Percentiles rank a stretch among this genome's conserved stretches.
phyloP scores from a whole-genome alignment of 2,329 filamentous ascomycete genomes.

The Clathrospora elynae region DNA sequence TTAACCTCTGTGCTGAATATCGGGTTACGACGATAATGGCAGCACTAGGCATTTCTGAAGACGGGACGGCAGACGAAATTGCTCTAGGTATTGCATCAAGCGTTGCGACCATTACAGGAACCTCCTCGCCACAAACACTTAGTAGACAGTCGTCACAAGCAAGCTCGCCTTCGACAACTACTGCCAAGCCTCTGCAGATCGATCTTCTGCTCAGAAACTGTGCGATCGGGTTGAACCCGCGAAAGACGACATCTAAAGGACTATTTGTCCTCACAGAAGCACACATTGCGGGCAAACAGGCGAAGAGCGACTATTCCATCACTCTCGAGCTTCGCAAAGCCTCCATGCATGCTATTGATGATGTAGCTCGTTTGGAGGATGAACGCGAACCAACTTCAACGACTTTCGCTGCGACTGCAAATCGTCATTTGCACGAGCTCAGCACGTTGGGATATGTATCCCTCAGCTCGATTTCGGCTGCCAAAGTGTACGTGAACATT shows the following conservation, averaged over 20 bases:
- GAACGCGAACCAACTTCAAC: slow-evolving; percentile 19
- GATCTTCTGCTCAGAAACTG: slow-evolving; percentile 82
- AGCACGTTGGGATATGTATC: slow-evolving; percentile 77
- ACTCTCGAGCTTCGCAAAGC: slow-evolving; percentile 76
- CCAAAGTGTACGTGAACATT: slow-evolving; percentile 69
- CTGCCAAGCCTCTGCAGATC: slow-evolving; percentile 59
- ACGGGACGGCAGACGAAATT: slow-evolving; percentile 68
- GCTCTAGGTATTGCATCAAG: slow-evolving; percentile 78
- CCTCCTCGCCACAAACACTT: slow-evolving; percentile 57
- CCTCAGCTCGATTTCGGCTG: slow-evolving; percentile 84
- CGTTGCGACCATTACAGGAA: slow-evolving; percentile 74
- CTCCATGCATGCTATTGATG: slow-evolving; percentile 81
- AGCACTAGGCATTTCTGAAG: slow-evolving; percentile 70
- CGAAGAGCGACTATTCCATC: slow-evolving; percentile 67
- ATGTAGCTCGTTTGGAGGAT: slow-evolving; percentile 58
- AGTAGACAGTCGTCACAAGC: slow-evolving; percentile 39
- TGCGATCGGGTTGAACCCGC: slow-evolving; percentile 81
- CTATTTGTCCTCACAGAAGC: slow-evolving; percentile 80
- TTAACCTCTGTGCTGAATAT: slow-evolving; percentile 86
- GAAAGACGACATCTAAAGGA: slow-evolving; percentile 74
- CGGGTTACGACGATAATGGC: slow-evolving; percentile 82
- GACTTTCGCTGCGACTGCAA: slow-evolving; percentile 23
- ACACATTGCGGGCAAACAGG: slow-evolving; percentile 69
- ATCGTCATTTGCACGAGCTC: slow-evolving; percentile 56
- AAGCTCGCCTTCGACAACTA: slow-evolving; percentile 25